These are phyloP conservation scores for Fraxinus americana DNA, from an alignment of 257 asterid species.

Conservation along the genomic window DNA sequence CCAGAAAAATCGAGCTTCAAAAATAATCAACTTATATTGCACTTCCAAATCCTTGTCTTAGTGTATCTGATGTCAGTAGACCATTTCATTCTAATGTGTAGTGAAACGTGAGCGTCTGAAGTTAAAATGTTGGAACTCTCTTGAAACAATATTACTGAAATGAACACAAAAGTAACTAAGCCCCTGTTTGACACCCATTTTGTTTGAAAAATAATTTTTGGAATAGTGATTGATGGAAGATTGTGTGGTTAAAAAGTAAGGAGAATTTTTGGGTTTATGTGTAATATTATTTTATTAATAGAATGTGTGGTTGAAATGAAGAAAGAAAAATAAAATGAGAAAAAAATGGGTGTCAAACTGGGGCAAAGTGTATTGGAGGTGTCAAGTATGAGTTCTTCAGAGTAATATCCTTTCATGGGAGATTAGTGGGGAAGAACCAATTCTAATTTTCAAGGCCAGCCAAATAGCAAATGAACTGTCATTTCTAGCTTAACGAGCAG, in stretches of 20 bases:
- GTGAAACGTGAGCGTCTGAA: background rate
- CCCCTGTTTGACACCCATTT: too few species aligned
- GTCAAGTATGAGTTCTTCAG: background rate
- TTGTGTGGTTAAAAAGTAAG: too few species aligned
- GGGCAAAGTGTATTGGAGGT: background rate
- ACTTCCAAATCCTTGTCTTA: background rate
- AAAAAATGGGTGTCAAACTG: too few species aligned
- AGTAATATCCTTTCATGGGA: background rate
- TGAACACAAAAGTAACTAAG: background rate
- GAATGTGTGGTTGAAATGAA: too few species aligned
- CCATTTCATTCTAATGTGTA: background rate
- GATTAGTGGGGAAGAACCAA: background rate
- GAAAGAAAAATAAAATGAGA: too few species aligned
- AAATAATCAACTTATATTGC: background rate
- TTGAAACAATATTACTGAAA: slow-evolving; percentile 2
- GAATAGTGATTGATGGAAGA: too few species aligned
- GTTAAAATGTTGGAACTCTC: background rate
- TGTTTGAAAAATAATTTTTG: too few species aligned
- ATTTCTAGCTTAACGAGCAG: background rate
- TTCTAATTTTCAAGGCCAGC: background rate
- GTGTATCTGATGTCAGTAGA: background rate
- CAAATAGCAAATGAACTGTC: background rate
- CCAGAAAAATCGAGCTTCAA: background rate
- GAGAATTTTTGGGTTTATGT: too few species aligned
- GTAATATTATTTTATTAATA: too few species aligned